Evolutionary conservation across 768 basidiomycete species (phyloP).

Genomic region (Suillus occidentalis): DNA sequence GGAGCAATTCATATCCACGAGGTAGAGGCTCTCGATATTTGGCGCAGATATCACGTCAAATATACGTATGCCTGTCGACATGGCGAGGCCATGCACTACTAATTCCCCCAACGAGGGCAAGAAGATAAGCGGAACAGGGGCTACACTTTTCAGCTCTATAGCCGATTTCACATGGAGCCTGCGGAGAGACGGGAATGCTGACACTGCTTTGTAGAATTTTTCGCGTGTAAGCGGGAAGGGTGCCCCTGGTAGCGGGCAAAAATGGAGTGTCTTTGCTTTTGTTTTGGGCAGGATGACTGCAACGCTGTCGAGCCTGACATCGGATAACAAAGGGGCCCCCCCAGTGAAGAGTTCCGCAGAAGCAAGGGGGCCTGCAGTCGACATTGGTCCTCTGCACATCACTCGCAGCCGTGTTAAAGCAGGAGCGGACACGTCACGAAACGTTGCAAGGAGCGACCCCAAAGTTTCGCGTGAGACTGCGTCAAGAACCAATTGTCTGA

Average conservation of each 20-base stretch:
- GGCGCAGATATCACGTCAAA: slow-evolving; percentile 33
- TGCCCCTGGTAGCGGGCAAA: slow-evolving; percentile 34
- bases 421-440: slow-evolving; percentile 28
- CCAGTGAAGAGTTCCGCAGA: slow-evolving; percentile 24
- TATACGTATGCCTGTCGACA: slow-evolving; percentile 29
- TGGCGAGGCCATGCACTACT: slow-evolving; percentile 30
- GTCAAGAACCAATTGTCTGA: slow-evolving; percentile 31
- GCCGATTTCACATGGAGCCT: slow-evolving; percentile 32
- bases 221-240: slow-evolving; percentile 29
- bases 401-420: slow-evolving; percentile 26
- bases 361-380: slow-evolving; percentile 27
- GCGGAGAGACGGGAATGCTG: slow-evolving; percentile 21
- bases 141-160: slow-evolving; percentile 25
- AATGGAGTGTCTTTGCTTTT: slow-evolving; percentile 26
- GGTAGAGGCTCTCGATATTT: slow-evolving; percentile 31
- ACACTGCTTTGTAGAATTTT: slow-evolving; percentile 21
- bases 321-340: slow-evolving; percentile 32
- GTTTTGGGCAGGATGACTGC: slow-evolving; percentile 26
- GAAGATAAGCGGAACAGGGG: slow-evolving; percentile 21
- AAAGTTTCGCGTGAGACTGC: slow-evolving; percentile 32
- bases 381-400: slow-evolving; percentile 32
- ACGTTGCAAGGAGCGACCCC: slow-evolving; percentile 19
- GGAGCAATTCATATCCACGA: slow-evolving; percentile 30
- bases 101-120: slow-evolving; percentile 30
- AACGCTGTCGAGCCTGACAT: slow-evolving; percentile 34